Percentiles rank a stretch among this genome's conserved stretches.
phyloP scores from a whole-genome alignment of 2,329 filamentous ascomycete species.

The Fusarium sp. region DNA sequence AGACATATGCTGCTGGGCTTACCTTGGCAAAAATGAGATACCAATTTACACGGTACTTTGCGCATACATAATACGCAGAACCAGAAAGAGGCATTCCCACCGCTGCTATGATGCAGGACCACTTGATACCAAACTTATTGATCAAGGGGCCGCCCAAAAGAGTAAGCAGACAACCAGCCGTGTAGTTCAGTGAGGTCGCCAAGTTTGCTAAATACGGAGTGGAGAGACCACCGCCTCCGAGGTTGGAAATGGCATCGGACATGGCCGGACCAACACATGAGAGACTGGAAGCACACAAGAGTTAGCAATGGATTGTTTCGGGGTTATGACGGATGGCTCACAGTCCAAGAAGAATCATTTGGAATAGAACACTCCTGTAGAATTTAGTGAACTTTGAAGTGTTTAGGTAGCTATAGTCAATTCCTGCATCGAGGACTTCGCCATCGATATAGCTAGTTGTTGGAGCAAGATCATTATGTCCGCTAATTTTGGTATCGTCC shows the following conservation, averaged over 20 bases:
- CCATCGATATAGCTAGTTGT: not conserved
- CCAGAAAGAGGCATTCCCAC: conserved; percentile 2
- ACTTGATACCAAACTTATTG: not conserved
- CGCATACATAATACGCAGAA: not conserved
- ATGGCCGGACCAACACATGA: not conserved
- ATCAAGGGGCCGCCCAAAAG: not conserved
- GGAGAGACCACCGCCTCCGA: not conserved
- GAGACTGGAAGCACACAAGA: fast-evolving
- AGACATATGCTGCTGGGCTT: fast-evolving
- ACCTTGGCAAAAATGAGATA: not conserved
- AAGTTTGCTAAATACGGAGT: not conserved
- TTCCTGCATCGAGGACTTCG: not conserved
- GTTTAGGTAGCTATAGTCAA: not conserved
- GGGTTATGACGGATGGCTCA: fast-evolving
- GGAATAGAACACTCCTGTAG: not conserved
- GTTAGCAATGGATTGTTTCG: fast-evolving
- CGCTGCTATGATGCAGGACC: not conserved
- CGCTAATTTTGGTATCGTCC: not conserved
- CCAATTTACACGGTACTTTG: not conserved
- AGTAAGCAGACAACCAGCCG: not conserved
- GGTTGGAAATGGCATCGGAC: not conserved
- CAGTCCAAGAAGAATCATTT: not conserved
- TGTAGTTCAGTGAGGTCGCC: not conserved
- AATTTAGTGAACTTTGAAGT: not conserved
- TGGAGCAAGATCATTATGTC: not conserved